A percentile compares a stretch with the other conserved stretches of the same genome.
Evolutionary conservation across 768 basidiomycete species (phyloP).

Genomic region (Podaxis pistillaris): DNA sequence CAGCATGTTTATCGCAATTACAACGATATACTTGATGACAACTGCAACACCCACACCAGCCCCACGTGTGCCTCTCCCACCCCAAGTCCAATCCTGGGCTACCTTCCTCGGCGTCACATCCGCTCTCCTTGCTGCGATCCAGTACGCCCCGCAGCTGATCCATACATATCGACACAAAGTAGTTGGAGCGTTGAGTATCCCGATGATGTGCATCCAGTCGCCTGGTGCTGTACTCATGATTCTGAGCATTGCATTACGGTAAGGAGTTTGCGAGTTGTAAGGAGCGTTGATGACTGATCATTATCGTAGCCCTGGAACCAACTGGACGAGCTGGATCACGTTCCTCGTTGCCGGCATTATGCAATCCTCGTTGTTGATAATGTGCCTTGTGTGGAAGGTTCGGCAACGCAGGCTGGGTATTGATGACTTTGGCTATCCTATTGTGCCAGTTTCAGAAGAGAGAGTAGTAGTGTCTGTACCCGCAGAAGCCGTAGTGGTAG

Average conservation of each 20-base stretch:
- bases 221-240: constrained; percentile 91
- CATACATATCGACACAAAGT: constrained; percentile 77
- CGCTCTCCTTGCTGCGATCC: constrained; percentile 72
- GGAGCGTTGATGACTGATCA: background rate
- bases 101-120: constrained; percentile 85
- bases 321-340: constrained; percentile 90
- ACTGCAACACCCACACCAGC: constrained; percentile 35
- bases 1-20: constrained; percentile 55
- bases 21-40: constrained; percentile 61
- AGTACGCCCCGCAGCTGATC: constrained; percentile 86
- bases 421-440: constrained; percentile 84
- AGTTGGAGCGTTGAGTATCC: constrained; percentile 91
- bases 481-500: background rate
- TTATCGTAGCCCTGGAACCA: constrained; percentile 61
- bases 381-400: constrained; percentile 86
- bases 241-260: constrained; percentile 72
- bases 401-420: constrained; percentile 73
- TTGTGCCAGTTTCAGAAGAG: constrained; percentile 8
- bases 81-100: constrained; percentile 56
- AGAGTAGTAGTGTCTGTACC: background rate
- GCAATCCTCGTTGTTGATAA: constrained; percentile 76
- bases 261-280: constrained; percentile 6
- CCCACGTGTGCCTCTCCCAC: constrained; percentile 31
- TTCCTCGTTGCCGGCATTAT: constrained; percentile 81
- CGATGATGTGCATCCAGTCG: constrained; percentile 94